Conservation (phyloP, 441 rosid species). For the Dalechampia spathulata region DNA sequence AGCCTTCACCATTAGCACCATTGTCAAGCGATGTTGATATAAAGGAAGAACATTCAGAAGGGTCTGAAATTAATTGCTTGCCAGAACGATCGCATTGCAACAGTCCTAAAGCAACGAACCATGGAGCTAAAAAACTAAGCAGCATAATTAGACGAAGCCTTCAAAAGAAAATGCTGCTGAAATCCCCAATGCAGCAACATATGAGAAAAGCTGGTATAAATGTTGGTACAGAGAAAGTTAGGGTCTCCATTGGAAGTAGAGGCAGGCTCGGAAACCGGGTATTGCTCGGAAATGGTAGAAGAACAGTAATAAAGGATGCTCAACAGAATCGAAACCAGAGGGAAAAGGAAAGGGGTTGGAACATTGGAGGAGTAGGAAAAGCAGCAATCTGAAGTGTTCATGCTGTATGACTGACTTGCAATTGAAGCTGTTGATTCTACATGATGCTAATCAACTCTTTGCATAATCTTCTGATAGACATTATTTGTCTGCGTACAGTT, state of each 20-base stretch:
- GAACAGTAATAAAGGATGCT: constrained; percentile 36
- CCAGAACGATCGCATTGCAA: constrained; percentile 39
- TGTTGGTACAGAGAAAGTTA: constrained; percentile 79
- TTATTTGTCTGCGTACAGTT: no score
- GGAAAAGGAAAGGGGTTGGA: constrained; percentile 86
- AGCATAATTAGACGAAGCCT: constrained; percentile 65
- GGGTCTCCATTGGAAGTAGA: constrained; percentile 83
- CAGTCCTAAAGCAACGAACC: constrained; percentile 51
- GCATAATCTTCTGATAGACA: no score
- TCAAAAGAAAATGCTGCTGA: constrained; percentile 56
- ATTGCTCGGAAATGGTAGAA: constrained; percentile 48
- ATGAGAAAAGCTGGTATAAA: constrained; percentile 67
- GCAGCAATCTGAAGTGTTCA: constrained; percentile 14
- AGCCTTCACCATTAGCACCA: constrained; percentile 22
- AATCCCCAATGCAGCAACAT: constrained; percentile 60
- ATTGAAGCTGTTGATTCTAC: background rate
- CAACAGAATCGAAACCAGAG: constrained; percentile 47
- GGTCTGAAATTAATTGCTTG: constrained; percentile 22
- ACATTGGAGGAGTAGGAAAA: constrained; percentile 31
- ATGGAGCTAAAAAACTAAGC: constrained; percentile 48
- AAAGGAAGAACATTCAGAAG: constrained; percentile 33
- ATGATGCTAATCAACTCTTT: no score
- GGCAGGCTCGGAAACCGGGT: constrained; percentile 63
- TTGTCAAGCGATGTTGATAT: constrained; percentile 23
- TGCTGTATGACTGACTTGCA: no score